Evolutionary conservation across 345 rosid species (phyloP), one percentile per base, ranked within the genome.

Genomic region (Gossypium longicalyx): DNA sequence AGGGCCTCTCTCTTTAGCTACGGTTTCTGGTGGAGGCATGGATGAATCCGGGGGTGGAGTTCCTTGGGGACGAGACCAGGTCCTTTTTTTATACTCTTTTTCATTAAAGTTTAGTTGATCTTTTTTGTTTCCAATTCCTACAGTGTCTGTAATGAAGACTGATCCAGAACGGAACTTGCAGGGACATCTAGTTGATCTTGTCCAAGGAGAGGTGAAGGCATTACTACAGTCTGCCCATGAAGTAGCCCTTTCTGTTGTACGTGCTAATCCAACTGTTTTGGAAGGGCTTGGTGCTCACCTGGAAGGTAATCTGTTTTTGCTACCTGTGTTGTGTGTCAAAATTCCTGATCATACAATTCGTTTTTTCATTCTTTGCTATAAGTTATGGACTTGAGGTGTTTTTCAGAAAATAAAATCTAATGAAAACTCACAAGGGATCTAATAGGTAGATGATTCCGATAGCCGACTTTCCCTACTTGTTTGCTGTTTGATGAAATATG

Each of bases 61-160:
- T 47, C 87, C 88, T 52, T 96, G 93, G 91, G 98, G 97, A 74
- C 87, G 92, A 81, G 98, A 91, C 77, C 97, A 90, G 97, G 99
- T 95, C 66, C 51, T 4, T 65, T 13, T 20, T 69, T 67, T 34
- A 34, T 34, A 75, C 25, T 12, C 20, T 3, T 76, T 74, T 11
- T 34, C 7, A 3, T 7, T 72, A 73, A 57, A 59, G 51, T 29
- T 67, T 61, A 29, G 43, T 51, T 53, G 53, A 7, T 59, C 1
- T 17, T 68, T 20, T 43, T 71, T 13, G 12, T 44, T 43, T 17
- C 71, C 59, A 25, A 7, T 15, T 58, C 44, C 11, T 62, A 15
- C 27, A 8, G 74, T 22, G 34, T 25, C 16, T 10, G 62, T 48
- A 17, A 38, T 19, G 45, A 49, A 27, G 53, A 67, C 83, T 78